Base-by-base conservation (phyloP, 78 protist genomes). In the Polysphondylium violaceum region DNA sequence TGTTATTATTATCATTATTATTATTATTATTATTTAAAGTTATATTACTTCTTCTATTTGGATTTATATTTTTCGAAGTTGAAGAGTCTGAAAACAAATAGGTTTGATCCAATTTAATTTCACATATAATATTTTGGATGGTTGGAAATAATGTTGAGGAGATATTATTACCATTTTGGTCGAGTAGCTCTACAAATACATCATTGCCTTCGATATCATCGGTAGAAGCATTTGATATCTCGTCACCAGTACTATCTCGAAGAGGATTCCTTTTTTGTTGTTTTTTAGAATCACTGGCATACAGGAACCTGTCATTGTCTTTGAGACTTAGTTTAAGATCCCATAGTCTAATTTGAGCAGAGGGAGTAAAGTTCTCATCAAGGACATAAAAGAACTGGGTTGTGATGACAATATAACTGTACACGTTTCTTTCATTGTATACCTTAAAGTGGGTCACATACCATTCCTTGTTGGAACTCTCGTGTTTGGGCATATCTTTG, bases 91-190 rank as follows among this genome's bases (percentile, higher is more conserved):
- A 35, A 71, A 35, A 29, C 36, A 68, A 68, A 68, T 36, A 68
- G 14, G 75, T 41, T 68, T 68, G 75, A 43, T 68, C 75, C 40
- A 68, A n/a, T 68, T 68, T 36, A 43, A 68, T 68, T 23, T 36
- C 19, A 41, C 56, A 23, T 41, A 41, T 68, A 9, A 41, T 68
- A 41, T 68, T 68, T 17, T 68, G 75, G 1, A 68, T 36, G 19
- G 75, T 41, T 6, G 36, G 25, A 19, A 68, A 68, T n/a, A 68
- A 19, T 16, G 41, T 31, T 25, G 21, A 41, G 2, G 75, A 68
- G 41, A 68, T 68, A 9, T 36, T 31, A 25, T 41, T 41, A 43
- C 75, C 75, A 23, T 68, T 43, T 68, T 36, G 17, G 19, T 68
- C 75, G 4, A 68, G 41, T 68, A 68, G 25, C 12, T 31, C 25